Evolutionary conservation across 2,329 filamentous ascomycete genomes (phyloP), one percentile per base, ranked within the genome.

Genomic region (Xylaria sp.): DNA sequence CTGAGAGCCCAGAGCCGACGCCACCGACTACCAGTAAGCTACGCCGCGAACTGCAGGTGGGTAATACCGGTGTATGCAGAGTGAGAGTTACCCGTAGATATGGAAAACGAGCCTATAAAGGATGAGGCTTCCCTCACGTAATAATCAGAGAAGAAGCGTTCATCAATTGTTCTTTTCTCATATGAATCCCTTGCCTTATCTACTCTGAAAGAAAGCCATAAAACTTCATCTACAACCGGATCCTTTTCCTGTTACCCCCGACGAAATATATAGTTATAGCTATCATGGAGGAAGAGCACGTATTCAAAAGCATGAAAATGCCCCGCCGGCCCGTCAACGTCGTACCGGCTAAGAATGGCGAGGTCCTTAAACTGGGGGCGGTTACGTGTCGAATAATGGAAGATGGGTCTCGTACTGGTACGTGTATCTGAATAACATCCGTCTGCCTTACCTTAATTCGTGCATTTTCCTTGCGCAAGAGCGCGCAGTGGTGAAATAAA

Each of bases 311-410:
- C 16, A 63, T 57, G 64, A 37, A 61, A 48, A 72, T 53, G 64
- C 62, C 82, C 4, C 75, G 80, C 55, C 76, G 79, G 18, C 80
- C 82, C 47, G 81, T 86, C 72, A 83, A 83, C 75, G 85, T 84
- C 71, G 82, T 87, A 13, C 80, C 83, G 1, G 82, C 81, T 3
- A 81, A 81, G 66, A 77, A 78, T 21, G 84, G 84, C 60, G 86
- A 87, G 68, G 80, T 83, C 12, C 77, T 87, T 65, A 81, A 82
- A 51, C 76, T 87, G 6, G 85, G 85, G 1, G 82, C 82, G 29
- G 80, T 84, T 42, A 86, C 80, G 16, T 85, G 84, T 57, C 72
- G 76, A 42, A 69, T 77, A 51, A 72, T 78, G 68, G 75, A 78
- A 68, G 78, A 77, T 65, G 75, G 75, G 16, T 72, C 73, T 10